phyloP scores from a whole-genome alignment of 495 filamentous ascomycete species.

The Pseudoneurospora amorphoporcata region DNA sequence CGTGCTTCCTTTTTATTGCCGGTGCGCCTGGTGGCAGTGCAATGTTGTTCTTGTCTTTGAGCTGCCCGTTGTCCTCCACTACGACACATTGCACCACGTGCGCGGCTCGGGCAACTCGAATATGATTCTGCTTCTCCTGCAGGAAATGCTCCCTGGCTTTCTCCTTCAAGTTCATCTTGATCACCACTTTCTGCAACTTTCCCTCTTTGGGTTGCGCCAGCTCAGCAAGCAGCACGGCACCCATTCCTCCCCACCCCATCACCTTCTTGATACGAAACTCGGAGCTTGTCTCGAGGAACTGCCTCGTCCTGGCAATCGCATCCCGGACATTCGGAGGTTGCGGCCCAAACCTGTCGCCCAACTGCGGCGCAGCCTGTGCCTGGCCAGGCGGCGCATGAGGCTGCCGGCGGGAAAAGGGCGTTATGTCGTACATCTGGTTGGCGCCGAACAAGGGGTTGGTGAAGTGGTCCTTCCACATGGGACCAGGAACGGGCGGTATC shows the following conservation, averaged over 20 bases:
- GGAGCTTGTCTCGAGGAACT: neutral
- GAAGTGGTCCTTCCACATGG: neutral
- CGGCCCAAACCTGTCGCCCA: neutral
- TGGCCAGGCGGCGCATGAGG: neutral
- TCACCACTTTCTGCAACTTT: neutral
- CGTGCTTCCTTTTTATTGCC: neutral
- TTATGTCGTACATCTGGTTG: neutral
- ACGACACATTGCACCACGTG: neutral
- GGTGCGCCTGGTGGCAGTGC: neutral
- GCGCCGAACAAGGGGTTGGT: neutral
- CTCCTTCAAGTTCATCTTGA: neutral
- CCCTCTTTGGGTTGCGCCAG: neutral
- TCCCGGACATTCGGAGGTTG: neutral
- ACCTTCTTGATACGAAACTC: neutral
- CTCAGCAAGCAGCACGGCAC: neutral
- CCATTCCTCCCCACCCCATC: neutral
- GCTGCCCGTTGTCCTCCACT: neutral
- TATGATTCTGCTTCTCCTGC: neutral
- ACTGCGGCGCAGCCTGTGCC: neutral
- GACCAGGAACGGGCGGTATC: neutral
- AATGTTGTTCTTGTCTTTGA: neutral
- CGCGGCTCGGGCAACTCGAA: neutral
- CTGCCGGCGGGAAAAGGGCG: neutral
- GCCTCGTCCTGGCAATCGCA: neutral
- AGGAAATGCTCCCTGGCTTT: neutral